Evolutionary conservation across 495 filamentous ascomycete genomes (phyloP).

Genomic region (Daldinia caldariorum): DNA sequence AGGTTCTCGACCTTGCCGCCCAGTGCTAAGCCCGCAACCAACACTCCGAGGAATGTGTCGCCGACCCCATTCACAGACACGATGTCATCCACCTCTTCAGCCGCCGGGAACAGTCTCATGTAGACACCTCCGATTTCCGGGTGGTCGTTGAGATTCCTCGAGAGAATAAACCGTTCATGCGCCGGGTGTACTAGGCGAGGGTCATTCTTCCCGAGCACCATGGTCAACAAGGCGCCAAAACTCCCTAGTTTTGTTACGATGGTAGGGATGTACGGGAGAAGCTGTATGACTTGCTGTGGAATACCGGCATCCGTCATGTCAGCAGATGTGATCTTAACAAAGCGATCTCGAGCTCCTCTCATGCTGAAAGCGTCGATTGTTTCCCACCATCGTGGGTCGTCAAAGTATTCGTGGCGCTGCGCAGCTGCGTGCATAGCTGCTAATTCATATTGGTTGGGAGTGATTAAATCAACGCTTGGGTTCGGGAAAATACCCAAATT

Average conservation of each 20-base stretch:
- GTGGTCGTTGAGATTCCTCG: conserved; percentile 61
- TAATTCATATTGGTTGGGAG: conserved; percentile 86
- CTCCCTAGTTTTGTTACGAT: conserved; percentile 86
- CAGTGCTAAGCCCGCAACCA: conserved; percentile 71
- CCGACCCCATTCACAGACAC: conserved; percentile 94
- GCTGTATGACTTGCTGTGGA: conserved; percentile 81
- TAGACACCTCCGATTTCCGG: conserved; percentile 80
- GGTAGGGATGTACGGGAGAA: conserved; percentile 86
- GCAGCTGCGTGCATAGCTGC: conserved; percentile 76
- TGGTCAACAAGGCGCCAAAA: conserved; percentile 80
- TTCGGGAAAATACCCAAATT: conserved; percentile 66
- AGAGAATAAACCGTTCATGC: conserved; percentile 73
- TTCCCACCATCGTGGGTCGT: conserved; percentile 76
- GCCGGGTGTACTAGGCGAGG: conserved; percentile 67
- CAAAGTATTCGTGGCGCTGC: conserved; percentile 69
- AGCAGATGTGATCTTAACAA: conserved; percentile 67
- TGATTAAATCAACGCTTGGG: conserved; percentile 71
- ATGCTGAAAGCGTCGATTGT: conserved; percentile 80
- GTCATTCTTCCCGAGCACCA: conserved; percentile 72
- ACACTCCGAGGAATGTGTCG: conserved; percentile 87
- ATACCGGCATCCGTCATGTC: conserved; percentile 80
- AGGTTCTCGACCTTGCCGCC: conserved; percentile 60
- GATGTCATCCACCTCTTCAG: conserved; percentile 72
- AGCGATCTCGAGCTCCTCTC: conserved; percentile 67
- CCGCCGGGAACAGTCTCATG: conserved; percentile 79